Percentiles rank a stretch among this genome's conserved stretches.
Evolutionary conservation across 2,329 filamentous ascomycete species (phyloP).

Genomic region (Aspergillus melleus): DNA sequence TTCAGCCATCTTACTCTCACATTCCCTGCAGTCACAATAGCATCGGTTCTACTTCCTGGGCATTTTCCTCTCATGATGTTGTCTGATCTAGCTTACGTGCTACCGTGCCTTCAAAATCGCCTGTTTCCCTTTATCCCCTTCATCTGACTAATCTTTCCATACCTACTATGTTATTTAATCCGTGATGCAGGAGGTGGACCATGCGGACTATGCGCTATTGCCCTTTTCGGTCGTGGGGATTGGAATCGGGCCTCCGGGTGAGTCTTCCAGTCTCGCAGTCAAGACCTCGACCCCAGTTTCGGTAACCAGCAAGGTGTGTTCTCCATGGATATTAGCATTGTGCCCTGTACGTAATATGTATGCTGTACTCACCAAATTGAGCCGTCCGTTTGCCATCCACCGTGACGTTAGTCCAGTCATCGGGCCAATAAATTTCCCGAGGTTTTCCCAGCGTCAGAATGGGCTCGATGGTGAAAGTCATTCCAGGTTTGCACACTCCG

Average conservation of each 20-base stretch:
- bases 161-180: not conserved
- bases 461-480: slow-evolving; percentile 96
- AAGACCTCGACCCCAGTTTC: slow-evolving; percentile 74
- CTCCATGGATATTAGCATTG: slow-evolving; percentile 32
- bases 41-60: no score
- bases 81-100: not conserved
- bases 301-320: slow-evolving; percentile 78
- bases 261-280: slow-evolving; percentile 66
- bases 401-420: slow-evolving; percentile 93
- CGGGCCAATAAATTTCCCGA: slow-evolving; percentile 87
- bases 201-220: not conserved
- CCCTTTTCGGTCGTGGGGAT: slow-evolving; percentile 44
- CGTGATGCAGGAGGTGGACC: not conserved
- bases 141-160: not conserved
- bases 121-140: not conserved
- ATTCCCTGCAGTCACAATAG: no score
- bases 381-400: slow-evolving; percentile 82
- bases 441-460: slow-evolving; percentile 88
- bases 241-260: slow-evolving; percentile 67
- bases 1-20: no score
- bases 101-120: not conserved
- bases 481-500: slow-evolving; percentile 83
- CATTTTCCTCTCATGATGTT: no score
- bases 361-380: slow-evolving; percentile 64
- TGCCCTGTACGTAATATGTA: not conserved